phyloP scores from a whole-genome alignment of 2,329 filamentous ascomycete genomes.

The Biscogniauxia marginata region DNA sequence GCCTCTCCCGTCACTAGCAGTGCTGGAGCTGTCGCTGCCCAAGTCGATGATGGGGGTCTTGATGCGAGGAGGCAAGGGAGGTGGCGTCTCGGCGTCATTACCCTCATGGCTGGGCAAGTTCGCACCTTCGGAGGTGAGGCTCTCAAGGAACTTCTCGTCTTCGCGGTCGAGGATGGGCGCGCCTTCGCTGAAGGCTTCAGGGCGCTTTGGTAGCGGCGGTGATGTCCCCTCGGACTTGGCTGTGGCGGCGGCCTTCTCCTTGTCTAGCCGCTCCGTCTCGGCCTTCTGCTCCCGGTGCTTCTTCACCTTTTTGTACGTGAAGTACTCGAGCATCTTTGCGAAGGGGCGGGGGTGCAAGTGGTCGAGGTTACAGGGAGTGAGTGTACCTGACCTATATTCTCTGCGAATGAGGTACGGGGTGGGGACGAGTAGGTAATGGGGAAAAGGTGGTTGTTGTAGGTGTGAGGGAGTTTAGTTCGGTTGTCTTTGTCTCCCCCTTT shows the following conservation, averaged over 20 bases:
- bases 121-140: conserved; percentile 42
- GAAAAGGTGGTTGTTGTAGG: too few species aligned
- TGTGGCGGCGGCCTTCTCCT: conserved; percentile 27
- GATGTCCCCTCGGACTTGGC: conserved; percentile 19
- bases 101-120: conserved; percentile 30
- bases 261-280: conserved; percentile 25
- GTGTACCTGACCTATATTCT: neutral
- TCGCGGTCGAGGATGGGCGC: conserved; percentile 52
- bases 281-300: conserved; percentile 54
- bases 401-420: neutral
- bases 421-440: neutral
- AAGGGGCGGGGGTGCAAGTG: neutral
- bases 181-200: conserved; percentile 18
- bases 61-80: conserved; percentile 54
- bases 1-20: conserved; percentile 23
- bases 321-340: conserved; percentile 60
- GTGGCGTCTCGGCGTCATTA: conserved; percentile 45
- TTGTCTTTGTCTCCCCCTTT: too few species aligned
- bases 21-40: conserved; percentile 43
- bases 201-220: neutral
- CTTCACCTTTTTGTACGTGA: conserved; percentile 62
- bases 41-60: conserved; percentile 51
- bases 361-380: neutral
- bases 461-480: too few species aligned
- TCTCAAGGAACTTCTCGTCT: conserved; percentile 58